Conservation (phyloP, 495 filamentous ascomycete species). For the Coniosporium apollinis region DNA sequence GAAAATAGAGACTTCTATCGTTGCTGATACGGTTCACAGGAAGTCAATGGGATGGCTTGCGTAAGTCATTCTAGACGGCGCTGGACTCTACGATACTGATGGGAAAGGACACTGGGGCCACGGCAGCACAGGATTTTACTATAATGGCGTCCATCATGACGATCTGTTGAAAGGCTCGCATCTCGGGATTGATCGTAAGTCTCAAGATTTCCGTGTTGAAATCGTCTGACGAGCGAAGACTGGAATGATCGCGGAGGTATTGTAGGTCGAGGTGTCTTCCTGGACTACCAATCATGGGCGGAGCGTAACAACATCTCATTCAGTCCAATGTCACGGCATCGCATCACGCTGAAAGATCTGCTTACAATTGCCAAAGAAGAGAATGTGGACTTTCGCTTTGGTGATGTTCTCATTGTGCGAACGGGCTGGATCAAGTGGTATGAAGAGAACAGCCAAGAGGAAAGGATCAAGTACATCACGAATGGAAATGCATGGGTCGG, state of each 20-base stretch:
- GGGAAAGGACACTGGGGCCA: too few relatives aligned
- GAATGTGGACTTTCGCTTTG: slow-evolving; percentile 23
- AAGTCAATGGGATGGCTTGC: slow-evolving; percentile 7
- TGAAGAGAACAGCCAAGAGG: slow-evolving; percentile 17
- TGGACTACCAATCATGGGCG: slow-evolving; percentile 32
- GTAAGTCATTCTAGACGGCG: not conserved
- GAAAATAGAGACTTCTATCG: too few relatives aligned
- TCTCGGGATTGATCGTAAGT: not conserved
- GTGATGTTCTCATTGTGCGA: slow-evolving; percentile 41
- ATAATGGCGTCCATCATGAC: slow-evolving; percentile 8
- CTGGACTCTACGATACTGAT: too few relatives aligned
- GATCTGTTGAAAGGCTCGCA: slow-evolving; percentile 8
- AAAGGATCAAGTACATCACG: slow-evolving; percentile 18
- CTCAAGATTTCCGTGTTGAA: not conserved
- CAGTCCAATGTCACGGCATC: slow-evolving; percentile 23
- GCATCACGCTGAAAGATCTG: slow-evolving; percentile 27
- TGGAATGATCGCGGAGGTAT: slow-evolving; percentile 20
- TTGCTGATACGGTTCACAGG: too few relatives aligned
- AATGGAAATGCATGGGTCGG: slow-evolving; percentile 26
- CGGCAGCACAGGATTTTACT: not conserved
- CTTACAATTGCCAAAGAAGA: slow-evolving; percentile 23
- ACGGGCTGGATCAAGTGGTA: slow-evolving; percentile 32
- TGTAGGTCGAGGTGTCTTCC: slow-evolving; percentile 39
- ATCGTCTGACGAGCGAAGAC: slow-evolving; percentile 1
- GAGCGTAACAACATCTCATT: slow-evolving; percentile 21